These are phyloP conservation scores for Nissolia schottii DNA, from an alignment of 306 rosid genomes.

Conservation along the genomic window DNA sequence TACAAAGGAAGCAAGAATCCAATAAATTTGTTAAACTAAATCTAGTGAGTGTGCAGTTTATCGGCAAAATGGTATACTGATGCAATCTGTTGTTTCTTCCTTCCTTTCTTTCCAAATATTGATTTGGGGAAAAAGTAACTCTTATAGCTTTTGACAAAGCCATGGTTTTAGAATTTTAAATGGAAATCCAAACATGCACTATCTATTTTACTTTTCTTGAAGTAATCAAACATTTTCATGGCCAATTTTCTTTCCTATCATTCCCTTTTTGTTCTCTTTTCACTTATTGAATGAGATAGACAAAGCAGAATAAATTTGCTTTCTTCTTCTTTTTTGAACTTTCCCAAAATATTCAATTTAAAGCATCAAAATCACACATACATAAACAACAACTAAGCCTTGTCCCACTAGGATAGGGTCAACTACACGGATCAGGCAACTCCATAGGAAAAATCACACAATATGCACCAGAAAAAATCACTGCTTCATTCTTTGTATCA, in stretches of 20 bases:
- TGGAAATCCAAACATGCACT: no score
- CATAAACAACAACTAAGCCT: no score
- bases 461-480: background rate
- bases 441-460: no score
- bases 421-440: no score
- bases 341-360: background rate
- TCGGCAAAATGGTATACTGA: slow-evolving; percentile 16
- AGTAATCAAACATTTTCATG: background rate
- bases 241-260: background rate
- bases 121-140: no score
- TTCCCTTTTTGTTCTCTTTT: background rate
- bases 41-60: background rate
- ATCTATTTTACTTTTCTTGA: background rate
- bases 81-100: background rate
- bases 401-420: no score
- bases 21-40: background rate
- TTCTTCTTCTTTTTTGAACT: background rate
- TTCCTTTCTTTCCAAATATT: background rate
- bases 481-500: background rate
- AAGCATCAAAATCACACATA: background rate
- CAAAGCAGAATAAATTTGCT: background rate
- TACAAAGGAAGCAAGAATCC: background rate
- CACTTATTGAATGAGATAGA: background rate
- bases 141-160: no score
- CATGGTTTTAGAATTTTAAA: no score